Percentiles rank a stretch among this genome's conserved stretches.
These are phyloP conservation scores for Ustilaginoidea virens DNA, from an alignment of 2,329 filamentous ascomycete species.

Conservation along the genomic window DNA sequence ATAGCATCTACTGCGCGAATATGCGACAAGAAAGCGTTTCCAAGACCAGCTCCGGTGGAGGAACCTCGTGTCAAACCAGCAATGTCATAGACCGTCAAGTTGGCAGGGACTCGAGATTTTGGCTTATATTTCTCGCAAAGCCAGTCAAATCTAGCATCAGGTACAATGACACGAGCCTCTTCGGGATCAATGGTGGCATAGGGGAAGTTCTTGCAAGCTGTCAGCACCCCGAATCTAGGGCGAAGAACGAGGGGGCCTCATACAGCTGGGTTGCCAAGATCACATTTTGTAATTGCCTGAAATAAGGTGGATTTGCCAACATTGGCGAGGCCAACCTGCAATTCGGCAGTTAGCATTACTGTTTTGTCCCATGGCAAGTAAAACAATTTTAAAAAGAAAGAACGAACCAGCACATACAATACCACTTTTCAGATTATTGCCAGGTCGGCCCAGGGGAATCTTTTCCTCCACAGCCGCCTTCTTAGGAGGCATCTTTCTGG, in stretches of 20 bases:
- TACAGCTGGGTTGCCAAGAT: constrained; percentile 91
- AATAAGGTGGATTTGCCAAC: constrained; percentile 99
- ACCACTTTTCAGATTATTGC: constrained; percentile 97
- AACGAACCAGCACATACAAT: constrained; percentile 53
- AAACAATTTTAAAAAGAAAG: too few relatives aligned
- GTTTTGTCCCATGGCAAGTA: too few relatives aligned
- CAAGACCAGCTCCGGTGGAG: constrained; percentile 92
- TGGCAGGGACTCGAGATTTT: constrained; percentile 91
- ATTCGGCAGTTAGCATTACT: constrained; percentile 5
- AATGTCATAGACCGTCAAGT: constrained; percentile 97
- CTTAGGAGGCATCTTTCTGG: constrained; percentile 81
- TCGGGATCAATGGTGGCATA: constrained; percentile 99
- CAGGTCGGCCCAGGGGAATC: constrained; percentile 85
- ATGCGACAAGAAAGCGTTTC: constrained; percentile 95
- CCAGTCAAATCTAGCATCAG: constrained; percentile 93
- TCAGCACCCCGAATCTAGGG: constrained; percentile 23
- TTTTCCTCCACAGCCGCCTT: constrained; percentile 87
- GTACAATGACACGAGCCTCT: constrained; percentile 93
- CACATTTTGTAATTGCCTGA: constrained; percentile 97
- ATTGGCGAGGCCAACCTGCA: constrained; percentile 90
- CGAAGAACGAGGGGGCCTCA: constrained; percentile 24
- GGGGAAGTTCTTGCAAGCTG: constrained; percentile 67
- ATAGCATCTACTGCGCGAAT: constrained; percentile 97
- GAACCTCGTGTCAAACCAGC: constrained; percentile 91
- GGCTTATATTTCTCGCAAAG: constrained; percentile 92